Base-by-base conservation (phyloP, 495 filamentous ascomycete genomes). In the Gamarada debralockiae region DNA sequence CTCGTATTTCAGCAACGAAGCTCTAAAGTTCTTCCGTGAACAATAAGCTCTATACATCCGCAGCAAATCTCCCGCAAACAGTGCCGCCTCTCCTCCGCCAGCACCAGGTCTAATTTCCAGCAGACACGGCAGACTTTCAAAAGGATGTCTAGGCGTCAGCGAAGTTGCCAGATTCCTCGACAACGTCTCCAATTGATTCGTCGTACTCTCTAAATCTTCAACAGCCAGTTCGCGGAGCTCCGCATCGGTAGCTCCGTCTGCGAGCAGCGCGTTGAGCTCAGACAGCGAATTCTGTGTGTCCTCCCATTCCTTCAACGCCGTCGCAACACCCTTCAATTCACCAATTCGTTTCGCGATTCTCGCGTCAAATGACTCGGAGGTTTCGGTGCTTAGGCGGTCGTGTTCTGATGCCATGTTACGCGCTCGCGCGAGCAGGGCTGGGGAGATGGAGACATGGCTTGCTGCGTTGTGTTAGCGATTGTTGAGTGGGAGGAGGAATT, bases 81-180 rank as follows among this genome's bases (percentile, higher is more conserved):
- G 76, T 12, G 85, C 85, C 2, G 92, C 92, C 67, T 98, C 93
- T 53, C 85, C 83, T 14, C 93, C 93, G 38, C 93, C 93, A n/a
- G 89, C 90, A 2, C 93, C 93, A 5, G 93, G 93, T 2, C 90
- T 82, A 31, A 98, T 87, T 67, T 98, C 93, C 33, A 98, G 66
- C 33, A 98, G 73, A 58, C 92, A 96, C 37, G 90, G 89, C 58
- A 98, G 82, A 51, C 90, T 78, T n/a, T 89, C 89, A 64, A 97
- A 98, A 4, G 95, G 92, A 63, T 98, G 91, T 43, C 81, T 79
- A 5, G 92, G 92, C 27, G 95, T 84, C 47, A 98, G 80, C 13
- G 86, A 76, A 15, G 77, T 78, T 34, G 86, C 87, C 9, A 98
- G 73, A 25, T 78, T 75, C 15, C 72, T 74, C 2, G 82, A 81